Evolutionary conservation across 2,329 filamentous ascomycete genomes (phyloP).

Genomic region (Botrytis fabae): DNA sequence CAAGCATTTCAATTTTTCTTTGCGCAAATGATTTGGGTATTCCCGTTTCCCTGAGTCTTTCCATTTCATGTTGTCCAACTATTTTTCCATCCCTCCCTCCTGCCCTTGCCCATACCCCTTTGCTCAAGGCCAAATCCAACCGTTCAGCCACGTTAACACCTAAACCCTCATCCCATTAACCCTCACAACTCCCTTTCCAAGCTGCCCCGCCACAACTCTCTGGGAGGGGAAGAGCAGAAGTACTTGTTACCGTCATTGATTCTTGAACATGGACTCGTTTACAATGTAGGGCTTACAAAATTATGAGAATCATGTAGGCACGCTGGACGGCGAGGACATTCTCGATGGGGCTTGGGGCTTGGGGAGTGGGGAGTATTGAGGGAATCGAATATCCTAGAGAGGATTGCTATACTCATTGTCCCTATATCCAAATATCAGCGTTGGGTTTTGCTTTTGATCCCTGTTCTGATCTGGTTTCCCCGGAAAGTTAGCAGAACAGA

Average conservation of each 20-base stretch:
- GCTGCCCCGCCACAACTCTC: constrained; percentile 63
- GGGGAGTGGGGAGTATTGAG: constrained; percentile 50
- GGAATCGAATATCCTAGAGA: constrained; percentile 75
- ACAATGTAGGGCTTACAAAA: constrained; percentile 79
- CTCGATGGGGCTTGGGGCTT: constrained; percentile 47
- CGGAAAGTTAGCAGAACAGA: neutral
- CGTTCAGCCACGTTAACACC: neutral
- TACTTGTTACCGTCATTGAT: constrained; percentile 79
- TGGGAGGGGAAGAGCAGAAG: constrained; percentile 57
- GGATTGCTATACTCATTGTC: constrained; percentile 82
- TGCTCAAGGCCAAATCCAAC: neutral
- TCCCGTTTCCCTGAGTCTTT: neutral
- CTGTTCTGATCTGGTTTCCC: neutral
- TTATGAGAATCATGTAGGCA: constrained; percentile 73
- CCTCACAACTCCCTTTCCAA: constrained; percentile 53
- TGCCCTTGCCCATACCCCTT: neutral
- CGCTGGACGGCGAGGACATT: constrained; percentile 67
- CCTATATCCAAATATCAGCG: constrained; percentile 49
- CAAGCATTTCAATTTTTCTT: neutral
- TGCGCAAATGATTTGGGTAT: neutral
- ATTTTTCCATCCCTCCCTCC: neutral
- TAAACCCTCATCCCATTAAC: constrained; percentile 50
- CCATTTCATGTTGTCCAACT: neutral
- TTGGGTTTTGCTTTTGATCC: neutral
- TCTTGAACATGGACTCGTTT: constrained; percentile 68